Evolutionary conservation across 1,284 basidiomycete genomes (phyloP).

Genomic region (Sanguinoderma infundibulare): DNA sequence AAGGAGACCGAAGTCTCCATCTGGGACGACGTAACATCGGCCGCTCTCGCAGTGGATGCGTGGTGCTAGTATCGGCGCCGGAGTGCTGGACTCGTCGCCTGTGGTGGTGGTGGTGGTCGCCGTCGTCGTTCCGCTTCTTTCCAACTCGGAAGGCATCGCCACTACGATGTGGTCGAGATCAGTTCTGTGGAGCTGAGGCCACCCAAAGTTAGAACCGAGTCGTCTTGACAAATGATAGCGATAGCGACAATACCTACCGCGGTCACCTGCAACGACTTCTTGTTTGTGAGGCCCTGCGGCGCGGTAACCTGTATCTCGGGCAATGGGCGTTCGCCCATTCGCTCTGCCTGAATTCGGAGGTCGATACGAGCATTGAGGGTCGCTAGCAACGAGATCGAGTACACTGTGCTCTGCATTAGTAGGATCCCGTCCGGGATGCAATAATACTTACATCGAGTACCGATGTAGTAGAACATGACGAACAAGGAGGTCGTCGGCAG

Average conservation of each 20-base stretch:
- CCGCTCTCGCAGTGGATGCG: slow-evolving; percentile 1
- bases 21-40: slow-evolving; percentile 1
- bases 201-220: background rate
- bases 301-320: slow-evolving; percentile 12
- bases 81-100: background rate
- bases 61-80: background rate
- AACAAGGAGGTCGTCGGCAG: slow-evolving; percentile 13
- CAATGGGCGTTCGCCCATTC: slow-evolving; percentile 13
- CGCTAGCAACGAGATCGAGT: slow-evolving; percentile 13
- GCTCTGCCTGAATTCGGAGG: slow-evolving; percentile 13
- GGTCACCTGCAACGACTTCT: background rate
- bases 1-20: background rate
- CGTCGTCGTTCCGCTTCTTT: background rate
- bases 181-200: background rate
- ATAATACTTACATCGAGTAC: slow-evolving; percentile 14
- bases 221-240: too few relatives aligned
- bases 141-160: background rate
- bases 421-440: background rate
- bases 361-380: slow-evolving; percentile 15
- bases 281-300: background rate
- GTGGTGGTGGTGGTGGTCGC: too few relatives aligned
- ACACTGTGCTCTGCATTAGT: slow-evolving; percentile 6
- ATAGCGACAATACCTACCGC: background rate
- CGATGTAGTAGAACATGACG: slow-evolving; percentile 23
- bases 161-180: background rate